A percentile compares a stretch with the other conserved stretches of the same genome.
Conservation (phyloP, 2,329 filamentous ascomycete genomes). For the Botrytis deweyae region DNA sequence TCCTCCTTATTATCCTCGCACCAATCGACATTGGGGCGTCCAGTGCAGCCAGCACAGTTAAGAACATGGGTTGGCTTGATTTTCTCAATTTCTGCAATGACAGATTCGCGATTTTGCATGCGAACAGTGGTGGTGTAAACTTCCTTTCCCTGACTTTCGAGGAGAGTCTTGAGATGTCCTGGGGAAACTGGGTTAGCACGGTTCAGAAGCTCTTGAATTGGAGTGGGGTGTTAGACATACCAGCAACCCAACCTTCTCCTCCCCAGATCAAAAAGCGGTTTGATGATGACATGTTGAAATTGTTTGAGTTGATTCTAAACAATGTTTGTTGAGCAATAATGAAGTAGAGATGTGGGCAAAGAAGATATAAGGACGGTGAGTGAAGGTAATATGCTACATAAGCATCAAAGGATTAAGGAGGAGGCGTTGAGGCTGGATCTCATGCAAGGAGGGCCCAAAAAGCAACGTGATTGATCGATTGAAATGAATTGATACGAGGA, state of each 20-base stretch:
- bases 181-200: constrained; percentile 14
- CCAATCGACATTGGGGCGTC: constrained; percentile 69
- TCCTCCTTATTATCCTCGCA: constrained; percentile 68
- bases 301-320: background rate
- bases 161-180: constrained; percentile 57
- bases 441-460: constrained; percentile 15
- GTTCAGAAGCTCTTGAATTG: background rate
- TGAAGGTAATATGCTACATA: background rate
- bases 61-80: constrained; percentile 65
- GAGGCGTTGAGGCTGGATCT: constrained; percentile 13
- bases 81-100: constrained; percentile 55
- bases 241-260: constrained; percentile 55
- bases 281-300: constrained; percentile 23
- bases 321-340: background rate
- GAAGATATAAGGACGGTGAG: constrained; percentile 17
- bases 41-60: constrained; percentile 65
- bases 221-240: constrained; percentile 12
- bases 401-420: constrained; percentile 13
- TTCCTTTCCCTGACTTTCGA: constrained; percentile 58
- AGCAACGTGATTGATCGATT: constrained; percentile 4
- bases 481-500: constrained; percentile 12
- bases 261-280: constrained; percentile 60
- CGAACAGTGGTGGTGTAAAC: constrained; percentile 60
- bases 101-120: constrained; percentile 62
- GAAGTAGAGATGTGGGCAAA: background rate